Base-by-base conservation (phyloP, 106 monocot genomes). In the Posidonia australis region DNA sequence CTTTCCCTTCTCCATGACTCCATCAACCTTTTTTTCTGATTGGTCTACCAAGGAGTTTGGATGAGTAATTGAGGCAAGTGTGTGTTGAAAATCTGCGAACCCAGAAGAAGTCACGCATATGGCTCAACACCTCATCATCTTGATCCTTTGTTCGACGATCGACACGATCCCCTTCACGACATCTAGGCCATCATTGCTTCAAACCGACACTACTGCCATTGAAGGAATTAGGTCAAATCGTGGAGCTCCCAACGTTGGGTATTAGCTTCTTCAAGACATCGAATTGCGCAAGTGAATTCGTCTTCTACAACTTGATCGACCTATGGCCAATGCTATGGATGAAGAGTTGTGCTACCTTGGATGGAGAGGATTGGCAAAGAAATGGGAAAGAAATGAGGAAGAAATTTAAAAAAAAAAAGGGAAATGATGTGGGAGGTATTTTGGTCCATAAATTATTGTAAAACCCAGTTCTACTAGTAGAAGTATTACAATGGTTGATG, bases 1-100 rank as follows among this genome's bases (percentile, higher is more conserved):
- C n/a, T n/a, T n/a, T n/a, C n/a, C n/a, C n/a, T n/a, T n/a, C n/a
- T n/a, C n/a, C n/a, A n/a, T n/a, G n/a, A n/a, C n/a, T n/a, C n/a
- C n/a, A n/a, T n/a, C n/a, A n/a, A n/a, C n/a, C n/a, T n/a, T n/a
- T n/a, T n/a, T n/a, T n/a, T n/a, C n/a, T n/a, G n/a, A n/a, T n/a
- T n/a, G 51, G 23, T 45, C 0, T 78, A 75, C 74, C 65, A 74
- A 0, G 82, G 82, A 2, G 82, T 82, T 1, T 44, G 82, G 24
- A 82, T 82, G 82, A 69, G 82, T 54, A 66, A 42, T n/a, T 82
- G 82, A 78, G 82, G 82, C 13, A 82, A 82, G 51, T 82, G 82
- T 77, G 82, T 82, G 29, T 82, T 78, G 6, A 78, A 82, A 56
- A 82, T 82, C 74, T 66, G 82, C 22, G 82, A 82, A 70, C 82